Conservation (phyloP, 352 stramenopile genomes). For the Pythium coloratum region DNA sequence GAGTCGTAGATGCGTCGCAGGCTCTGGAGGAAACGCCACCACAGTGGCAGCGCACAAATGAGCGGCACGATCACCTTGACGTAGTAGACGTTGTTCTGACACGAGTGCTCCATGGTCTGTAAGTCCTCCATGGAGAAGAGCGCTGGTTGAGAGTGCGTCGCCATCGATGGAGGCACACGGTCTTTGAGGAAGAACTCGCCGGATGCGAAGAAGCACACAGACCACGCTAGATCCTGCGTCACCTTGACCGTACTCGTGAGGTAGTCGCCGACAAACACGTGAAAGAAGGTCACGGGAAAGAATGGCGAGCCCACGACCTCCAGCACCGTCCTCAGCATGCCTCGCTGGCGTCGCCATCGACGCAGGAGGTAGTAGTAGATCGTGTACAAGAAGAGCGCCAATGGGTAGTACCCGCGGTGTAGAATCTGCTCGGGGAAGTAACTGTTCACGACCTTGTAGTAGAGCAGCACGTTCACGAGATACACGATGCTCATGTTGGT, state of each 20-base stretch:
- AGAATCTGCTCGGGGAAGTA: constrained; percentile 83
- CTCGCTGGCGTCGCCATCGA: constrained; percentile 72
- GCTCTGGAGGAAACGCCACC: constrained; percentile 97
- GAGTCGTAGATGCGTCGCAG: constrained; percentile 94
- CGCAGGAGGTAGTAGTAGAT: constrained; percentile 93
- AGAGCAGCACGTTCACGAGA: constrained; percentile 93
- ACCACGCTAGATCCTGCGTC: constrained; percentile 91
- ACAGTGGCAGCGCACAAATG: constrained; percentile 94
- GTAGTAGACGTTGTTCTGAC: constrained; percentile 88
- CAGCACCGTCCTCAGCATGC: constrained; percentile 85
- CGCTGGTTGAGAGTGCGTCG: neutral
- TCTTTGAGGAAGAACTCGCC: constrained; percentile 91
- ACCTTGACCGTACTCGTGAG: constrained; percentile 85
- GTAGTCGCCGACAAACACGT: constrained; percentile 90
- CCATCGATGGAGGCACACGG: constrained; percentile 26
- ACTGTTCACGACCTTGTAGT: constrained; percentile 95
- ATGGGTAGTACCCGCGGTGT: constrained; percentile 90
- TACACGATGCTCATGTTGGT: constrained; percentile 97
- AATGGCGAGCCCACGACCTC: constrained; percentile 91
- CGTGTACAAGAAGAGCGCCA: constrained; percentile 92
- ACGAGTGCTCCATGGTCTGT: constrained; percentile 27
- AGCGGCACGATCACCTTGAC: constrained; percentile 94
- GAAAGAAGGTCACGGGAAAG: constrained; percentile 93
- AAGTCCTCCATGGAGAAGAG: constrained; percentile 23
- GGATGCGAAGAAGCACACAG: constrained; percentile 93